Base-by-base conservation (phyloP, 257 asterid genomes). In the Nicotiana sylvestris region DNA sequence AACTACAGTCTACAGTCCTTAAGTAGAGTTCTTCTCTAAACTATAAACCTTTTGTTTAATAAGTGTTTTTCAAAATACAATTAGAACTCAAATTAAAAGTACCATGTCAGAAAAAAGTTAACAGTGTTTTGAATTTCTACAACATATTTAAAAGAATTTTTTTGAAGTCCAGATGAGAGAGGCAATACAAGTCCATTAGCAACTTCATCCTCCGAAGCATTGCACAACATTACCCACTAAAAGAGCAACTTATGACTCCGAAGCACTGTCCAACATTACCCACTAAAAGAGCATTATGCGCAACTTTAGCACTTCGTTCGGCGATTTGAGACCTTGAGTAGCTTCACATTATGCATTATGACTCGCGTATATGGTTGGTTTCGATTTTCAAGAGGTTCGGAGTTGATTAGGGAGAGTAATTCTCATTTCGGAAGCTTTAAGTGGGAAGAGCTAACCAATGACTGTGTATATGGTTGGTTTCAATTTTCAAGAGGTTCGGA, bases 121-220 rank as follows among this genome's bases (percentile, higher is more conserved):
- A 25, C 37, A 25, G 37, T 43, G 12, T 53, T 21, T 72, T 46
- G 25, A 72, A 72, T 72, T 72, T 72, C 60, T 70, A 55, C n/a
- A 72, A 15, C 35, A 69, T 56, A 56, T 56, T 5, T 35, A 35
- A 35, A 56, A 56, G 18, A 2, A 5, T 0, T 70, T 57, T 70
- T 70, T 18, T 70, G 78, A 43, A 43, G 78, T 43, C 21, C 56
- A 70, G 58, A 70, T 70, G 32, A 70, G 78, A 70, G 12, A 70
- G 58, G n/a, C 78, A 70, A 43, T 57, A 70, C 58, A 43, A 69
- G 77, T n/a, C 33, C 60, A 43, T 70, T 21, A 4, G n/a, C 21
- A 70, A 18, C 58, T 70, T 70, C 57, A 5, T 46, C 78, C 25
- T 17, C 56, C 3, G 51, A 66, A 46, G 37, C 21, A 72, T 21